A percentile compares a stretch with the other conserved stretches of the same genome.
Evolutionary conservation across 495 filamentous ascomycete species (phyloP).

Genomic region (Pyrenula aspistea): DNA sequence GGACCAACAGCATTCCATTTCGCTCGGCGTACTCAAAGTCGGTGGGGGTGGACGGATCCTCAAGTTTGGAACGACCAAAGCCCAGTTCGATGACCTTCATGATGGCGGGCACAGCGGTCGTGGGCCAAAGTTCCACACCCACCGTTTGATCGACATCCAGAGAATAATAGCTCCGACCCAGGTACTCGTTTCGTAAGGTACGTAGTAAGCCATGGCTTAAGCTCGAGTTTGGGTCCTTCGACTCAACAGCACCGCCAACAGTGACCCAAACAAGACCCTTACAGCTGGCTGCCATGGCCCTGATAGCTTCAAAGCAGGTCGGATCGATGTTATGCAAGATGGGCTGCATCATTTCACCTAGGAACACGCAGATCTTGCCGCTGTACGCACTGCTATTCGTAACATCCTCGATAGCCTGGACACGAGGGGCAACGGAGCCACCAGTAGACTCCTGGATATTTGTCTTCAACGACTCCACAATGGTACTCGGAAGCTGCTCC

Average conservation of each 20-base stretch:
- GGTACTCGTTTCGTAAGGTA: conserved; percentile 10
- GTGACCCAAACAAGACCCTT: conserved; percentile 14
- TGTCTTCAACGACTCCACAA: neutral
- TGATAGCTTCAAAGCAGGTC: conserved; percentile 1
- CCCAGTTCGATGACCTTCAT: neutral
- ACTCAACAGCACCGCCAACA: conserved; percentile 7
- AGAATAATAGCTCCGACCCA: conserved; percentile 2
- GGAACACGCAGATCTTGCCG: conserved; percentile 18
- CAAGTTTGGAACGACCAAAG: conserved; percentile 1
- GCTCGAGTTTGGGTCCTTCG: conserved; percentile 2
- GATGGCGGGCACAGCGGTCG: neutral
- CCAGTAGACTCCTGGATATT: neutral
- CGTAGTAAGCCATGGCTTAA: conserved; percentile 12
- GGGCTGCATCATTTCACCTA: conserved; percentile 20
- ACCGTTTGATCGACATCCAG: conserved; percentile 12
- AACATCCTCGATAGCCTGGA: neutral
- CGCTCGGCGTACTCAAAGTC: conserved; percentile 19
- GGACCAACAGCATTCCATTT: conserved; percentile 15
- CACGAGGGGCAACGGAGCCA: neutral
- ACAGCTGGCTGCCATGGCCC: conserved; percentile 3
- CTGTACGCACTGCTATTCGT: neutral
- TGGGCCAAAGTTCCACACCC: neutral
- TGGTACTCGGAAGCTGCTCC: conserved; percentile 33
- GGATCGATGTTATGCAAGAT: conserved; percentile 12
- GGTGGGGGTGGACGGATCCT: neutral